Percentiles rank a stretch among this genome's conserved stretches.
phyloP scores from a whole-genome alignment of 2,329 filamentous ascomycete species.

The Amesomyces nigricolor region DNA sequence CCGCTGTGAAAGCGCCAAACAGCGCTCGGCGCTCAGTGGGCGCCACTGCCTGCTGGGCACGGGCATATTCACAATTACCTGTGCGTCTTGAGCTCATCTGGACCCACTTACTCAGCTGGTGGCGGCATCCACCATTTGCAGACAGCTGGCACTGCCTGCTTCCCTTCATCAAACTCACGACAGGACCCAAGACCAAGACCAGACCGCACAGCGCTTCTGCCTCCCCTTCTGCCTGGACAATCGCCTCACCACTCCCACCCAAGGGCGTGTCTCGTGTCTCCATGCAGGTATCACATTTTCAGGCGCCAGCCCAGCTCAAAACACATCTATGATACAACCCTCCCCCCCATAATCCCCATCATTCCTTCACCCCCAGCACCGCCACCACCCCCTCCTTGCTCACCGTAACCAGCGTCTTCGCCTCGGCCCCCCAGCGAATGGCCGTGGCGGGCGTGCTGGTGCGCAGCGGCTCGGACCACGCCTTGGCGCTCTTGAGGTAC shows the following conservation, averaged over 20 bases:
- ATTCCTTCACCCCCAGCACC: conserved; percentile 55
- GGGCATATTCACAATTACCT: too few relatives aligned
- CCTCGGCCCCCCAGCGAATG: conserved; percentile 71
- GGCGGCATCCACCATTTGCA: neutral
- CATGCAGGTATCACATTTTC: conserved; percentile 13
- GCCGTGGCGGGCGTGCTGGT: conserved; percentile 65
- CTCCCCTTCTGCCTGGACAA: neutral
- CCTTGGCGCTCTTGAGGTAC: conserved; percentile 80
- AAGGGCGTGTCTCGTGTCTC: neutral
- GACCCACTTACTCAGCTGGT: too few relatives aligned
- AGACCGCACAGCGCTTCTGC: neutral
- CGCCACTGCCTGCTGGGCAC: too few relatives aligned
- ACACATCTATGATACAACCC: neutral
- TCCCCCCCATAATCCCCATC: neutral
- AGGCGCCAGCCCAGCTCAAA: conserved; percentile 2
- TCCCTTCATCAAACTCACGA: too few relatives aligned
- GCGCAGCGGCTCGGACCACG: conserved; percentile 80
- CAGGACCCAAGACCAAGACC: neutral
- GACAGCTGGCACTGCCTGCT: neutral
- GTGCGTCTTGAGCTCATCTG: too few relatives aligned
- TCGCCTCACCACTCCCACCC: neutral
- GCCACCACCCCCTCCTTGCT: conserved; percentile 70
- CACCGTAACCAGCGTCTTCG: conserved; percentile 67
- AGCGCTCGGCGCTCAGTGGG: too few relatives aligned
- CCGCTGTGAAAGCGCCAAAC: too few relatives aligned